phyloP scores from a whole-genome alignment of 75 land plant genomes.

The Adiantum capillusveneris region DNA sequence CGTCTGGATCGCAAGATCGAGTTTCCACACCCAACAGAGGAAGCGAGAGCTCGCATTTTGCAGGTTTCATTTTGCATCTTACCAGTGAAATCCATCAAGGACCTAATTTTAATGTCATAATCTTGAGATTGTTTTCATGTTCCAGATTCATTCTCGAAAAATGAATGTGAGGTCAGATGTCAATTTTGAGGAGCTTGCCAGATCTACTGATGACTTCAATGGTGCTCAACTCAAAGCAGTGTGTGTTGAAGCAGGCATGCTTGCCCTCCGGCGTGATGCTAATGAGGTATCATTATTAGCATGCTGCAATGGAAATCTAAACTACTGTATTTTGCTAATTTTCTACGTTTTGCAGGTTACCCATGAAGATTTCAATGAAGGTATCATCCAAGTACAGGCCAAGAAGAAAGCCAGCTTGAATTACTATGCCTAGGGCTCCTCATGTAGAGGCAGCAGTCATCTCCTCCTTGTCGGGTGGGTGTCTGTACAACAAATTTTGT shows the following conservation, averaged over 20 bases:
- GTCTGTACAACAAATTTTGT: no score
- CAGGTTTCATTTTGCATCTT: constrained; percentile 36
- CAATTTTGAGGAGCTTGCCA: constrained; percentile 97
- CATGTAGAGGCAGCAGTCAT: no score
- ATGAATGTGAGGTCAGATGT: constrained; percentile 94
- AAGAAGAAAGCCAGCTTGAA: constrained; percentile 95
- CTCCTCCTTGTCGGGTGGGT: no score
- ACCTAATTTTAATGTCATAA: background rate
- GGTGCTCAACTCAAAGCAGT: constrained; percentile 98
- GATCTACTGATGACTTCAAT: constrained; percentile 97
- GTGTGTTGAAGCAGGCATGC: constrained; percentile 98
- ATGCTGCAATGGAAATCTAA: no score
- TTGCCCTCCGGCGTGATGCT: constrained; percentile 93
- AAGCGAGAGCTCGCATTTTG: constrained; percentile 94
- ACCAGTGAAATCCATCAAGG: background rate
- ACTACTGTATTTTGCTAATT: no score
- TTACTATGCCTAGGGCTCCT: constrained; percentile 86
- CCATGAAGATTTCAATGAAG: constrained; percentile 97
- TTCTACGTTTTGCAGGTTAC: constrained; percentile 43
- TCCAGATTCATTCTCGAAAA: constrained; percentile 94
- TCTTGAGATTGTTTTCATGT: background rate
- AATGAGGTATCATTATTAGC: constrained; percentile 78
- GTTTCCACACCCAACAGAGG: constrained; percentile 94
- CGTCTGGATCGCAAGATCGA: constrained; percentile 92
- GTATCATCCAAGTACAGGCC: constrained; percentile 94